Base-by-base conservation (phyloP, 1,284 basidiomycete genomes). In the Leccinum subfulvum region DNA sequence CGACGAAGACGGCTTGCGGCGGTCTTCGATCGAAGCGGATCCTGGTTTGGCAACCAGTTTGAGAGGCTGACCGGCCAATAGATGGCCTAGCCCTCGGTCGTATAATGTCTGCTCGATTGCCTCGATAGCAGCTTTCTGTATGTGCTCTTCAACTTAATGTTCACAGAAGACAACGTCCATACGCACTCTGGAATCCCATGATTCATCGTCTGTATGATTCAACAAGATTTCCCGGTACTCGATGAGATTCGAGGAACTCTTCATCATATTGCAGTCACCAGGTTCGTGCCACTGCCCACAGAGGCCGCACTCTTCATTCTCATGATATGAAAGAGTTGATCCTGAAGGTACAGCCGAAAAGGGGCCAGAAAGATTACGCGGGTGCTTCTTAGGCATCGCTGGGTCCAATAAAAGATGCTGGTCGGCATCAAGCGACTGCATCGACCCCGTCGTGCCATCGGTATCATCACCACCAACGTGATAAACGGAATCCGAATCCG, bases 211-310 rank as follows among this genome's bases (percentile, higher is more conserved):
- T 13, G 82, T 78, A 65, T 88, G 79, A 30, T 82, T 74, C 62
- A 91, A 74, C 44, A 92, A 74, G 75, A 90, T 85, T 55, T 82
- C 79, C 49, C 90, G 82, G 69, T 85, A 92, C 67, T 89, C 84
- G 18, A 83, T 82, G 26, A 92, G 77, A 69, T 91, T 85, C 62
- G 84, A 80, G 6, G 88, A 84, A 57, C 77, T 81, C 28, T 85
- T 80, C 3, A 82, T 83, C 89, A 91, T 89, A n/a, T 70, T 69
- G 67, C 90, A 92, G 49, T 77, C 71, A 14, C 83, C 79, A 39
- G 71, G 72, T 53, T 72, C 78, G 68, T 92, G 90, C 5, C 62
- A 65, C n/a, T 66, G 70, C 41, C 81, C 82, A 70, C 90, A 92
- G n/a, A 92, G 76, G 8, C 86, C 83, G 70, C 90, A 92, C 14